Conservation (phyloP, 2,329 filamentous ascomycete species). For the Rutstroemia sp. region DNA sequence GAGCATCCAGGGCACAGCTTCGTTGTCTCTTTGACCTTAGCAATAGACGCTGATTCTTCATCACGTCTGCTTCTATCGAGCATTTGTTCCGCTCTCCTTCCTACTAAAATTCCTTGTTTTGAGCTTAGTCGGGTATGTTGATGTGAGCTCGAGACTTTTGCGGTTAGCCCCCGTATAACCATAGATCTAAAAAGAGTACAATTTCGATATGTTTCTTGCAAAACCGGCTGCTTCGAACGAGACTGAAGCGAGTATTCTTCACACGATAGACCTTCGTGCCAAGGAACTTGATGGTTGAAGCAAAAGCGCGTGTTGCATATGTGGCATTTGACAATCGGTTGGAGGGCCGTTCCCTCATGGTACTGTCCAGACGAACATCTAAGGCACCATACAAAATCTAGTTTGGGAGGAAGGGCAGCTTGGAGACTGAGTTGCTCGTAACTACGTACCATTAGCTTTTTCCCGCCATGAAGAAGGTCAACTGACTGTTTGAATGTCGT, state of each 20-base stretch:
- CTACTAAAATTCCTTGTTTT: not conserved
- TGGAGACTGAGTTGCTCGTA: not conserved
- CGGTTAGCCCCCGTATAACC: not conserved
- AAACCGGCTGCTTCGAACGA: not conserved
- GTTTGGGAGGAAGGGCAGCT: not conserved
- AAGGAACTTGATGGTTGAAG: not conserved
- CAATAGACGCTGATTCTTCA: not conserved
- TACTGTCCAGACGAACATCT: not conserved
- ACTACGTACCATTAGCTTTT: not conserved
- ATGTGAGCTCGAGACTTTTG: not conserved
- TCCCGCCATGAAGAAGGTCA: not conserved
- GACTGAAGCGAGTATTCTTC: not conserved
- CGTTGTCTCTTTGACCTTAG: not conserved
- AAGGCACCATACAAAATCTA: not conserved
- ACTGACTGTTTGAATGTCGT: not conserved
- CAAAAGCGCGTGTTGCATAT: not conserved
- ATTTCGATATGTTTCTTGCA: not conserved
- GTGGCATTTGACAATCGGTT: not conserved
- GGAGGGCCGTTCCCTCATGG: not conserved
- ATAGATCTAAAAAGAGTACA: not conserved
- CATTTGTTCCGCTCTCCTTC: not conserved
- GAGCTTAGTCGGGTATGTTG: not conserved
- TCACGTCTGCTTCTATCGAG: not conserved
- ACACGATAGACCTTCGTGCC: not conserved
- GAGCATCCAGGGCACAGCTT: not conserved